Percentiles rank a stretch among this genome's conserved stretches.
Conservation (phyloP, 2,329 filamentous ascomycete genomes). For the Alternaria angustiovoidea region DNA sequence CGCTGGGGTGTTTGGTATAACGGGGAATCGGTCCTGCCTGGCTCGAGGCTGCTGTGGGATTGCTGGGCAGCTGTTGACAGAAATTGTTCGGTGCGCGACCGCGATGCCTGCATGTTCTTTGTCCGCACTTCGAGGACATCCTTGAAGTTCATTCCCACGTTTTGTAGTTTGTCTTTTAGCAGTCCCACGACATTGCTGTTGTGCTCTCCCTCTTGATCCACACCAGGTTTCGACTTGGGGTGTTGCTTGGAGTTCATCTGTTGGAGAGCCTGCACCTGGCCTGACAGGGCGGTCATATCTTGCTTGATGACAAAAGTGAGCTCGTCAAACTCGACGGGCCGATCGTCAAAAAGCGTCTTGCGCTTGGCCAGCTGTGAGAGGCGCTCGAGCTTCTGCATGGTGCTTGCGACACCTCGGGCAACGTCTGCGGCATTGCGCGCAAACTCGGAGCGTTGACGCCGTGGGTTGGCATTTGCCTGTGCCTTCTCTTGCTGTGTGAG, state of each 20-base stretch:
- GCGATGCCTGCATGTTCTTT: slow-evolving; percentile 95
- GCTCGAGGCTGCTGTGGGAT: slow-evolving; percentile 66
- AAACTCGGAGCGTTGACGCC: slow-evolving; percentile 79
- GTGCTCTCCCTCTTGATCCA: slow-evolving; percentile 88
- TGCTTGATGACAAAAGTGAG: slow-evolving; percentile 98
- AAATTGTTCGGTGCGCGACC: slow-evolving; percentile 94
- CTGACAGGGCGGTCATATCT: slow-evolving; percentile 84
- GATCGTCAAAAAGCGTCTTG: slow-evolving; percentile 96
- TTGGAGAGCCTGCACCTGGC: slow-evolving; percentile 86
- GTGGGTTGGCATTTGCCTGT: slow-evolving; percentile 62
- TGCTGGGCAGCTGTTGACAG: slow-evolving; percentile 87
- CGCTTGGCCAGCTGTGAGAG: slow-evolving; percentile 93
- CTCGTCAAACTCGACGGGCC: slow-evolving; percentile 95
- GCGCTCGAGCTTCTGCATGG: slow-evolving; percentile 94
- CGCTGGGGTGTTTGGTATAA: slow-evolving; percentile 81
- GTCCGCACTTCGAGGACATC: slow-evolving; percentile 95
- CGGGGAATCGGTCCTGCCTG: slow-evolving; percentile 81
- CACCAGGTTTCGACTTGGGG: slow-evolving; percentile 61
- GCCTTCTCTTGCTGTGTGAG: slow-evolving; percentile 72
- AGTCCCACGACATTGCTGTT: slow-evolving; percentile 97
- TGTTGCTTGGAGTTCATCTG: slow-evolving; percentile 79
- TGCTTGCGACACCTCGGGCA: slow-evolving; percentile 86
- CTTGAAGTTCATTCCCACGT: slow-evolving; percentile 95
- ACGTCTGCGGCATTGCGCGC: slow-evolving; percentile 91
- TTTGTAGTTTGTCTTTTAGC: slow-evolving; percentile 88